phyloP scores from a whole-genome alignment of 768 basidiomycete genomes.

The Agrocybe chaxingu region DNA sequence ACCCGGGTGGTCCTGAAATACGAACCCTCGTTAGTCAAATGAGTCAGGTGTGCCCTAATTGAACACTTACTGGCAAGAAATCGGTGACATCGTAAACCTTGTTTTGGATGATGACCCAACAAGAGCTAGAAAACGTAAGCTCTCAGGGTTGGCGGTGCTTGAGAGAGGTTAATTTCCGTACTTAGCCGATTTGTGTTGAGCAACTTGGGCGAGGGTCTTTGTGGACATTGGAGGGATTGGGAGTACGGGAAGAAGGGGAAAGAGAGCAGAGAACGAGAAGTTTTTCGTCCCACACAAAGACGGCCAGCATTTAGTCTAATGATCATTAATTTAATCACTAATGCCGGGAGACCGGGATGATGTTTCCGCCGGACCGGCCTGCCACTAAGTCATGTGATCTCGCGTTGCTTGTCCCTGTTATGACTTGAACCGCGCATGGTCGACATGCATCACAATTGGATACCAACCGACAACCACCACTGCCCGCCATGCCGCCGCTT shows the following conservation, averaged over 20 bases:
- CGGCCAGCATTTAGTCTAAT: neutral
- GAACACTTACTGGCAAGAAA: conserved; percentile 54
- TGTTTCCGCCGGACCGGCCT: neutral
- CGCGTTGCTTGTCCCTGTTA: conserved; percentile 56
- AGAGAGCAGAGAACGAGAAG: conserved; percentile 4
- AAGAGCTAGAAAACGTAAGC: conserved; percentile 45
- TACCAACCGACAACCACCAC: conserved; percentile 10
- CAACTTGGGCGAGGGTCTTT: conserved; percentile 54
- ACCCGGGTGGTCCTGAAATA: conserved; percentile 68
- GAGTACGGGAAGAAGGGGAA: conserved; percentile 12
- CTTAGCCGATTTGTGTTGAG: conserved; percentile 54
- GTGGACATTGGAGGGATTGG: conserved; percentile 30
- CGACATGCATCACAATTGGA: conserved; percentile 18
- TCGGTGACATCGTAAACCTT: conserved; percentile 86
- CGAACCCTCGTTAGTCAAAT: neutral
- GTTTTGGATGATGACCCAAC: conserved; percentile 82
- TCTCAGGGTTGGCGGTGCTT: conserved; percentile 6
- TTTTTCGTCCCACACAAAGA: neutral
- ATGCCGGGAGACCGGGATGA: neutral
- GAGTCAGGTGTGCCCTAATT: too few species aligned
- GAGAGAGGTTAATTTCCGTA: conserved; percentile 22
- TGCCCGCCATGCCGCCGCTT: conserved; percentile 34
- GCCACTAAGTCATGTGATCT: conserved; percentile 28
- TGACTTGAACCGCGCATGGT: conserved; percentile 40
- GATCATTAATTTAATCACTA: conserved; percentile 1